These are phyloP conservation scores for Ocimum tenuiflorum DNA, from an alignment of 257 asterid species.

Conservation along the genomic window DNA sequence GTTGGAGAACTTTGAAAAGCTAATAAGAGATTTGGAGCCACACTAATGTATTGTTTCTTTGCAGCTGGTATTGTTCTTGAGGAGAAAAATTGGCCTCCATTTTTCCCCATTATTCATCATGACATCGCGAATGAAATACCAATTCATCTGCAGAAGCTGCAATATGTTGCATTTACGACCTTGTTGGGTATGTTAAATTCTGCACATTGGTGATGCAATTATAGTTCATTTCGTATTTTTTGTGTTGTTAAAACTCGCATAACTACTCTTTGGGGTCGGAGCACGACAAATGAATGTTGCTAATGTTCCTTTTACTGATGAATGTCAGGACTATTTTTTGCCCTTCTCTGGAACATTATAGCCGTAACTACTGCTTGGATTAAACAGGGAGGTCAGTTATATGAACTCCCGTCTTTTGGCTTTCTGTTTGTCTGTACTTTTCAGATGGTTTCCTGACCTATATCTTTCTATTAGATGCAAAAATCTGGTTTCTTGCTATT, in stretches of 20 bases:
- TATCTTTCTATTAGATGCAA: conserved; percentile 30
- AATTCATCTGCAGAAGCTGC: conserved; percentile 83
- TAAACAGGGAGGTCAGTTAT: conserved; percentile 60
- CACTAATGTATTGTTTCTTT: conserved; percentile 16
- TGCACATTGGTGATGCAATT: background rate
- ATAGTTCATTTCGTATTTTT: background rate
- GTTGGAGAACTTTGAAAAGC: background rate
- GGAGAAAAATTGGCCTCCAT: conserved; percentile 96
- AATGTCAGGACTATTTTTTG: conserved; percentile 57
- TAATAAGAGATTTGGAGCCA: background rate
- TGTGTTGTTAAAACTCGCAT: background rate
- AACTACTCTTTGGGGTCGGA: background rate
- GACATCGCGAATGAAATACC: conserved; percentile 93
- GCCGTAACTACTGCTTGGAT: conserved; percentile 95
- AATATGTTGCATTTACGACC: conserved; percentile 87
- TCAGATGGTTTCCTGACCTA: conserved; percentile 13
- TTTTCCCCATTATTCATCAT: conserved; percentile 91
- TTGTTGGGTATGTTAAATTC: conserved; percentile 57
- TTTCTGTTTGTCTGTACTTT: background rate
- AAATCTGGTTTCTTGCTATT: conserved; percentile 83
- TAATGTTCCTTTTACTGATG: conserved; percentile 25
- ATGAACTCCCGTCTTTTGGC: background rate
- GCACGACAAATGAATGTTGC: background rate
- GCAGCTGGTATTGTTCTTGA: conserved; percentile 63
- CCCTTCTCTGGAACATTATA: conserved; percentile 72